Evolutionary conservation across 106 monocot genomes (phyloP), one percentile per base, ranked within the genome.

Genomic region (Vanilla planifolia): DNA sequence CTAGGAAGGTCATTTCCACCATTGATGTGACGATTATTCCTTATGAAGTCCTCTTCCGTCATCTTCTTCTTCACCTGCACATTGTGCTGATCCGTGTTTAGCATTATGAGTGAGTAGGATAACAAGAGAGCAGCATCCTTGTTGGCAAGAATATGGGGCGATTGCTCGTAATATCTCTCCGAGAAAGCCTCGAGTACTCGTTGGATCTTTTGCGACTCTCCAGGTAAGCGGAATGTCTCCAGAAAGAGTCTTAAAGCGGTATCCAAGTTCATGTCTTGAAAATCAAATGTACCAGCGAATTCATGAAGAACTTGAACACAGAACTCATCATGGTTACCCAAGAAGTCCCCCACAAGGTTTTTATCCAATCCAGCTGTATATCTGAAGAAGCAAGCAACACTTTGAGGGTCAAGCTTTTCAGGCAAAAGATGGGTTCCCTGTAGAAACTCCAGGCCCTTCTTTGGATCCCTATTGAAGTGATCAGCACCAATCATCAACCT

Each of bases 41-140:
- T 52, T 16, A 83, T 83, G 56, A 88, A 88, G 46, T 88, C 88
- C 59, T 88, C 79, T 52, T 88, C 88, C 2, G 88, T 79, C 88
- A 79, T 88, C 76, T 88, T 88, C 71, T 77, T 88, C 63, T 79
- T 88, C 22, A 88, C 88, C 67, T 73, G 79, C 62, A 80, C 63
- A 57, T 88, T 88, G 75, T 88, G 88, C 51, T 83, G 88, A 61
- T 88, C 88, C 1, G 88, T 88, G 62, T 88, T 88, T 35, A 88
- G 83, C 76, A 88, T 56, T 43, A 88, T 88, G 21, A 88, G 65
- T n/a, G 88, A 88, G 69, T 88, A 88, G 32, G 83, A 79, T 36
- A 88, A 35, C 14, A 88, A 44, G 24, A 88, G 70, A 41, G 88
- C 83, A 50, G 79, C 83, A 71, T 88, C 88, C 53, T 76, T 83